These are phyloP conservation scores for Phytophthora pluvialis DNA, from an alignment of 352 stramenopile species.

Conservation along the genomic window DNA sequence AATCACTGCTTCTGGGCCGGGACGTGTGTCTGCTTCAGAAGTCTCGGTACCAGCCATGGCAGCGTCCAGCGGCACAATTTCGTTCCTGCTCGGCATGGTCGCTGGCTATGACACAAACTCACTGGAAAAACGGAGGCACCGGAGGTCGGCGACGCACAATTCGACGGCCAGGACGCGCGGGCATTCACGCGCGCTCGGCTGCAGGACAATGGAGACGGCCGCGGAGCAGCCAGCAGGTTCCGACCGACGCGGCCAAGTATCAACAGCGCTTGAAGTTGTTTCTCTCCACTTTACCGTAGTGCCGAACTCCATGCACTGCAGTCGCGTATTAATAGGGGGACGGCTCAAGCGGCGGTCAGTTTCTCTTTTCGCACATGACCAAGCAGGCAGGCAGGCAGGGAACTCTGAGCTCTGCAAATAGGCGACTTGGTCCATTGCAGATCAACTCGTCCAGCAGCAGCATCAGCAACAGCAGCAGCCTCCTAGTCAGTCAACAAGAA, in stretches of 20 bases:
- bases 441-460: neutral
- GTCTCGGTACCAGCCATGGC: neutral
- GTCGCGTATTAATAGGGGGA: constrained; percentile 27
- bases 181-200: constrained; percentile 29
- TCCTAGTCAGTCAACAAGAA: neutral
- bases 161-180: constrained; percentile 19
- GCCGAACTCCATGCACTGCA: constrained; percentile 15
- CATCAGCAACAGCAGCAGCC: too few species aligned
- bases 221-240: constrained; percentile 1
- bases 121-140: constrained; percentile 14
- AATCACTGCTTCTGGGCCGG: constrained; percentile 20
- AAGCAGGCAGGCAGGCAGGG: too few species aligned
- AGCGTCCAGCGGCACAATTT: constrained; percentile 60
- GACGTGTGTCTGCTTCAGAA: constrained; percentile 9
- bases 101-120: constrained; percentile 13
- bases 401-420: too few species aligned
- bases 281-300: constrained; percentile 13
- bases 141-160: constrained; percentile 12
- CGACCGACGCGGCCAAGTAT: neutral
- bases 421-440: neutral
- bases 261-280: constrained; percentile 5
- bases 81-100: constrained; percentile 62
- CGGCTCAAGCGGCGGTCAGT: constrained; percentile 6
- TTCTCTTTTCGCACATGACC: constrained; percentile 13
- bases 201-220: constrained; percentile 2